Conservation (phyloP, 768 basidiomycete species). For the Boletus vinaceobasis region DNA sequence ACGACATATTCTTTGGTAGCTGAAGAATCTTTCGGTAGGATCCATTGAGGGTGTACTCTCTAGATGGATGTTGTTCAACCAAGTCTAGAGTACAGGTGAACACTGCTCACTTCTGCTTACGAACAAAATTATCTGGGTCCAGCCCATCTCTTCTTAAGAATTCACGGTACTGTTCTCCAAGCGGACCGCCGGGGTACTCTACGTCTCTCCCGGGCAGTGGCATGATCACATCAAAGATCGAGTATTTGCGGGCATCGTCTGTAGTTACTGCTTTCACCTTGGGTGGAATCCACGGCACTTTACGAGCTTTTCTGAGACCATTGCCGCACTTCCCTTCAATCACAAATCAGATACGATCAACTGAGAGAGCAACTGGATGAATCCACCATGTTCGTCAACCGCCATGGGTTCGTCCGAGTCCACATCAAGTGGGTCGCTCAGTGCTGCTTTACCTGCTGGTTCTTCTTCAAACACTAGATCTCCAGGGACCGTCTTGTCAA, state of each 20-base stretch:
- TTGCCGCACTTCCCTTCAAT: constrained; percentile 20
- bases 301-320: constrained; percentile 21
- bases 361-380: constrained; percentile 1
- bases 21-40: constrained; percentile 93
- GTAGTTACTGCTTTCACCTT: constrained; percentile 75
- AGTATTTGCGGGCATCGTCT: constrained; percentile 75
- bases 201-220: constrained; percentile 96
- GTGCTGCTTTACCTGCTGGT: constrained; percentile 18
- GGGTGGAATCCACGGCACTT: constrained; percentile 55
- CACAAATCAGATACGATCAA: constrained; percentile 5
- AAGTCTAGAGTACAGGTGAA: background rate
- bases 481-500: constrained; percentile 72
- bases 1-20: constrained; percentile 75
- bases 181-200: constrained; percentile 80
- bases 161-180: constrained; percentile 84
- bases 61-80: constrained; percentile 30
- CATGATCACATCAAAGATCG: constrained; percentile 94
- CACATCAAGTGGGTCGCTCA: constrained; percentile 30
- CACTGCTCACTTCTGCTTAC: constrained; percentile 77
- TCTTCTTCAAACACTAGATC: constrained; percentile 81
- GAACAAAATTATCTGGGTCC: constrained; percentile 83
- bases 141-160: constrained; percentile 84
- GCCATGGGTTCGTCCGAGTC: constrained; percentile 30
- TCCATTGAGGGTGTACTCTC: constrained; percentile 89
- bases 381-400: constrained; percentile 34